These are phyloP conservation scores for Scleromitrula shiraiana DNA, from an alignment of 2,329 filamentous ascomycete species.

Conservation along the genomic window DNA sequence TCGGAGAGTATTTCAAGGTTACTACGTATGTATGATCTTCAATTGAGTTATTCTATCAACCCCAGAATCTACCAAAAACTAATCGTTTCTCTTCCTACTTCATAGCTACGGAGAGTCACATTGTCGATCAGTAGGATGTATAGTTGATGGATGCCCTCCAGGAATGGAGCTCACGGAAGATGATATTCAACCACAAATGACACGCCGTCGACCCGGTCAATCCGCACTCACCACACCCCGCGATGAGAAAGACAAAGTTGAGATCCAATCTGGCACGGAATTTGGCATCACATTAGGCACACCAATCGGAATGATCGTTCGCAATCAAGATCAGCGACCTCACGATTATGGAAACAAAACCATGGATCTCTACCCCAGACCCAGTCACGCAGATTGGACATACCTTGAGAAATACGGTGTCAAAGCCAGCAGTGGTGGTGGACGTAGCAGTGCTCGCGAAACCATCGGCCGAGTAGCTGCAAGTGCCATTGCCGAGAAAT, in stretches of 20 bases:
- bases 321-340: constrained; percentile 88
- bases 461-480: constrained; percentile 91
- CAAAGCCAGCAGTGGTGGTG: constrained; percentile 84
- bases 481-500: constrained; percentile 89
- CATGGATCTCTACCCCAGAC: constrained; percentile 86
- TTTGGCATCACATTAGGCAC: constrained; percentile 84
- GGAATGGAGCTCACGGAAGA: constrained; percentile 76
- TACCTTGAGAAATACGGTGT: constrained; percentile 97
- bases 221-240: constrained; percentile 84
- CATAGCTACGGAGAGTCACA: constrained; percentile 70
- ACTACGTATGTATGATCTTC: constrained; percentile 49
- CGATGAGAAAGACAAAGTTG: constrained; percentile 83
- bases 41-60: constrained; percentile 5
- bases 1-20: constrained; percentile 73
- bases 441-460: constrained; percentile 85
- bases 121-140: constrained; percentile 87
- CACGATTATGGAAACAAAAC: constrained; percentile 85
- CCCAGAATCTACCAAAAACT: neutral
- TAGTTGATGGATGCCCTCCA: constrained; percentile 87
- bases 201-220: constrained; percentile 80
- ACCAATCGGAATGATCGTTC: constrained; percentile 78
- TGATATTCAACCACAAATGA: constrained; percentile 94
- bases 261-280: constrained; percentile 90
- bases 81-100: constrained; percentile 1
- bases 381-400: constrained; percentile 92